Evolutionary conservation across 202 grass and related monocot genomes (phyloP).

Genomic region (Zizania palustris): DNA sequence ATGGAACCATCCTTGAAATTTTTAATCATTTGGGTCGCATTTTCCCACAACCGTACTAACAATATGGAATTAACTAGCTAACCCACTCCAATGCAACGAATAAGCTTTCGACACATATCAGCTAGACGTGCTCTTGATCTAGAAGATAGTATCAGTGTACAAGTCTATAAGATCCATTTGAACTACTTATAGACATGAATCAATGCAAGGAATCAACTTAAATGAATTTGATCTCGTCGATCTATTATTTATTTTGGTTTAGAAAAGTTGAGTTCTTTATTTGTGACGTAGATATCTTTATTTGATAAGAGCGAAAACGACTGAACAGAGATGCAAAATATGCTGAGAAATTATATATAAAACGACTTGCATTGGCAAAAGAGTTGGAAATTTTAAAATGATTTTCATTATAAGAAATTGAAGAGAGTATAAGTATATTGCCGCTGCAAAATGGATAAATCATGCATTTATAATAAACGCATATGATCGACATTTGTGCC

Average conservation of each 20-base stretch:
- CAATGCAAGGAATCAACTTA: too few relatives aligned
- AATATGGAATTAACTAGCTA: neutral
- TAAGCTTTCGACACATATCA: neutral
- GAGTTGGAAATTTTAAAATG: too few relatives aligned
- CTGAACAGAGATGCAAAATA: too few relatives aligned
- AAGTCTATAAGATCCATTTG: neutral
- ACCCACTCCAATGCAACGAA: neutral
- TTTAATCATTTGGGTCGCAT: neutral
- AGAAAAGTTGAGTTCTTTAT: too few relatives aligned
- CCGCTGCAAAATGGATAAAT: neutral
- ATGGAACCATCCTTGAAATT: slow-evolving; percentile 29
- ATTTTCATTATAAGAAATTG: too few relatives aligned
- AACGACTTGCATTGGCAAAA: too few relatives aligned
- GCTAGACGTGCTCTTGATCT: neutral
- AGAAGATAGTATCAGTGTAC: neutral
- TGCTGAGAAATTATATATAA: too few relatives aligned
- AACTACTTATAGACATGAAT: neutral
- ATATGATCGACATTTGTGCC: too few relatives aligned
- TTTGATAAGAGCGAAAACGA: too few relatives aligned
- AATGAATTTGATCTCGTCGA: too few relatives aligned
- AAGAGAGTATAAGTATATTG: neutral
- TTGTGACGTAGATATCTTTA: too few relatives aligned
- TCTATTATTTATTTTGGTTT: too few relatives aligned
- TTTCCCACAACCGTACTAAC: neutral
- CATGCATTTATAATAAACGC: neutral